Evolutionary conservation across 2,329 filamentous ascomycete species (phyloP).

Genomic region (Cytospora paraplurivora): DNA sequence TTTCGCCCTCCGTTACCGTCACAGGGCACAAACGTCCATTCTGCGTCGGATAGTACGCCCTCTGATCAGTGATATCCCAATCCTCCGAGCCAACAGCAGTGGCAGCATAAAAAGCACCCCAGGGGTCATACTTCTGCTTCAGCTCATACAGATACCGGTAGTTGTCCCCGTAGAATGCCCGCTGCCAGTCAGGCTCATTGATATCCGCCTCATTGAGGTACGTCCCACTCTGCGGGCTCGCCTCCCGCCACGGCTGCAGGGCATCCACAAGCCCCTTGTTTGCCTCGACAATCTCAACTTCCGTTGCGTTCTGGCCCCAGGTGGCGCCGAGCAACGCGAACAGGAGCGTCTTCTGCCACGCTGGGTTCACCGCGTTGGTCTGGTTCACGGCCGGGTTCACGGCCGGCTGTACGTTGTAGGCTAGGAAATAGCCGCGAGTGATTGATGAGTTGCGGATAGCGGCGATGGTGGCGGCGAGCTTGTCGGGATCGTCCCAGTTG

Average conservation of each 20-base stretch:
- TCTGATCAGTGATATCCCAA: constrained; percentile 22
- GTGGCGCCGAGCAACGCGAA: constrained; percentile 40
- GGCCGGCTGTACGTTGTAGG: constrained; percentile 36
- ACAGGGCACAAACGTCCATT: constrained; percentile 21
- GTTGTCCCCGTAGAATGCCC: constrained; percentile 31
- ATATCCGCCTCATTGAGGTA: constrained; percentile 25
- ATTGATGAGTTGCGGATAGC: constrained; percentile 32
- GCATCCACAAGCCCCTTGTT: constrained; percentile 30
- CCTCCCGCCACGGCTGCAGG: constrained; percentile 35
- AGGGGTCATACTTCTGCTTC: constrained; percentile 30
- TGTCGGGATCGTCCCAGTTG: constrained; percentile 36
- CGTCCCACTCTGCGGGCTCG: constrained; percentile 33
- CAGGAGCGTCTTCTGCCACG: constrained; percentile 48
- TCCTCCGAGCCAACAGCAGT: constrained; percentile 22
- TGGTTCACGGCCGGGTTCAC: constrained; percentile 34
- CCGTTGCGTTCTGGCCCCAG: constrained; percentile 3
- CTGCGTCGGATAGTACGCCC: constrained; percentile 21
- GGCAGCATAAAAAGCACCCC: constrained; percentile 26
- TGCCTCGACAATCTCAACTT: constrained; percentile 31
- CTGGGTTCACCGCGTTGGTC: constrained; percentile 50
- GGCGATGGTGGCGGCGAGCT: constrained; percentile 37
- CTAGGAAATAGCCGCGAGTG: constrained; percentile 36
- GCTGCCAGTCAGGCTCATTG: constrained; percentile 28
- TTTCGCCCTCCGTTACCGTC: too few species aligned
- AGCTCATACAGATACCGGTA: constrained; percentile 28